Evolutionary conservation across 441 rosid genomes (phyloP).

Genomic region (Melianthus villosus): DNA sequence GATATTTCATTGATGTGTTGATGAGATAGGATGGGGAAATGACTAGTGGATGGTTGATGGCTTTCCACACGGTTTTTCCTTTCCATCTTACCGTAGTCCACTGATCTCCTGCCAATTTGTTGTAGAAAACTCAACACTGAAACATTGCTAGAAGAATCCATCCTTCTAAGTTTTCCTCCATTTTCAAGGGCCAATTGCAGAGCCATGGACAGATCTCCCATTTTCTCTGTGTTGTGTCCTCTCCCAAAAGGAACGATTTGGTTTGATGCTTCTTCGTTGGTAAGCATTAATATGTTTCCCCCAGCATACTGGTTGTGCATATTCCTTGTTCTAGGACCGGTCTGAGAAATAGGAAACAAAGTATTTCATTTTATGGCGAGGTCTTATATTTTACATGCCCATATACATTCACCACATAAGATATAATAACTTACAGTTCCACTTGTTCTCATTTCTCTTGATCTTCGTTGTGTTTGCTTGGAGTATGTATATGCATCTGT

Average conservation of each 20-base stretch:
- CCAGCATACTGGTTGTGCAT: constrained; percentile 11
- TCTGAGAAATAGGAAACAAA: constrained; percentile 22
- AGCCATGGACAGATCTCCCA: constrained; percentile 50
- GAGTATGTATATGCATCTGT: constrained; percentile 41
- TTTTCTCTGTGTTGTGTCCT: constrained; percentile 26
- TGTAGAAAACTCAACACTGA: constrained; percentile 47
- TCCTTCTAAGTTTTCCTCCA: constrained; percentile 44
- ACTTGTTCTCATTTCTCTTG: constrained; percentile 22
- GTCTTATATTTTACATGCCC: neutral
- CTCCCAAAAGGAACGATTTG: constrained; percentile 44
- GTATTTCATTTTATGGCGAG: constrained; percentile 6
- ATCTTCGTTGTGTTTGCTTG: constrained; percentile 35
- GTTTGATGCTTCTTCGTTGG: constrained; percentile 22
- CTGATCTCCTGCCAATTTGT: constrained; percentile 42
- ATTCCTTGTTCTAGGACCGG: constrained; percentile 19
- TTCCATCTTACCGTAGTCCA: constrained; percentile 23
- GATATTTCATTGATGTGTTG: constrained; percentile 64
- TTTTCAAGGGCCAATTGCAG: constrained; percentile 60
- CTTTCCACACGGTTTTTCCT: constrained; percentile 19
- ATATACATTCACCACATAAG: neutral
- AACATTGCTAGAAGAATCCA: constrained; percentile 31
- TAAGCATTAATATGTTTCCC: constrained; percentile 21
- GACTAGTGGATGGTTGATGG: constrained; percentile 24
- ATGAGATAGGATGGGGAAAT: constrained; percentile 37
- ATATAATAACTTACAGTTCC: constrained; percentile 27